Evolutionary conservation across 345 rosid species (phyloP).

Genomic region (Eucalyptus tenuipes): DNA sequence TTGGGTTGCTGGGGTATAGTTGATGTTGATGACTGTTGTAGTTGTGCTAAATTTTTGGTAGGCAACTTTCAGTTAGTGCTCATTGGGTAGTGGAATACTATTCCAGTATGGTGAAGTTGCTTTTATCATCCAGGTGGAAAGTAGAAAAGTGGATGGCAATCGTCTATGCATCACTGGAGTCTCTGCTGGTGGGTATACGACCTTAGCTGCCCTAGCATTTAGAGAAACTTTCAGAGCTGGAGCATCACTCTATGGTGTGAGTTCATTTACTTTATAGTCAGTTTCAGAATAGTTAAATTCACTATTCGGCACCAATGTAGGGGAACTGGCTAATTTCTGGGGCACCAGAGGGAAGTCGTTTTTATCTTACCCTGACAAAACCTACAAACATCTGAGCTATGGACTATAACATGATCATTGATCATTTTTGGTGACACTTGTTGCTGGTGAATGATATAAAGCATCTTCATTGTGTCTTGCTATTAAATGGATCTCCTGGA

Average conservation of each 20-base stretch:
- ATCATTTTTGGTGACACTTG: background rate
- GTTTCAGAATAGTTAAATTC: background rate
- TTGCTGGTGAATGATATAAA: background rate
- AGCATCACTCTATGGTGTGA: constrained; percentile 83
- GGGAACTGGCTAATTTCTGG: background rate
- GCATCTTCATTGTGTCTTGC: background rate
- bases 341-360: background rate
- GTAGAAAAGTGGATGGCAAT: constrained; percentile 52
- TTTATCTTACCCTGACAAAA: background rate
- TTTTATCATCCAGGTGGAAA: constrained; percentile 46
- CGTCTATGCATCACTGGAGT: constrained; percentile 89
- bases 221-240: constrained; percentile 82
- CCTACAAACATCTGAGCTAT: background rate
- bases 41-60: constrained; percentile 84
- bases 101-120: background rate
- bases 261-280: background rate
- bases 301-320: background rate
- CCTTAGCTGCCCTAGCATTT: constrained; percentile 85
- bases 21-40: constrained; percentile 91
- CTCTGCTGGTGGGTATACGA: constrained; percentile 95
- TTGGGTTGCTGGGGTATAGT: constrained; percentile 71
- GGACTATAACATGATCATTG: background rate
- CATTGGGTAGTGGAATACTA: background rate
- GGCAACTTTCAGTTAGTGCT: background rate
- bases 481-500: background rate